Evolutionary conservation across 2,329 filamentous ascomycete species (phyloP).

Genomic region (Xylariaceae sp.): DNA sequence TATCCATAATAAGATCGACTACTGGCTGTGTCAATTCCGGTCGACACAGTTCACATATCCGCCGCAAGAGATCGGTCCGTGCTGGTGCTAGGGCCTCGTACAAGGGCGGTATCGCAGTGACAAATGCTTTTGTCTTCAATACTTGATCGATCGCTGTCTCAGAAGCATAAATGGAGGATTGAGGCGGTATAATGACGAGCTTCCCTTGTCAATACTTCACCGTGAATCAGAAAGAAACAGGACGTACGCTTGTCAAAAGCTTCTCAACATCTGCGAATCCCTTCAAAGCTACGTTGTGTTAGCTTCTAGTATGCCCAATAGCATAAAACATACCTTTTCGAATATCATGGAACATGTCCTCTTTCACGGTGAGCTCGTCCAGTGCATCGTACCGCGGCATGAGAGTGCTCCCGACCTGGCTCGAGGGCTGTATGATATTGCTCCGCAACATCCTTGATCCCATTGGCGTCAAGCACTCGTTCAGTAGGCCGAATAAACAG

Average conservation of each 20-base stretch:
- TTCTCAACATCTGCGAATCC: conserved; percentile 74
- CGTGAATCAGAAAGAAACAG: background rate
- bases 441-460: conserved; percentile 75
- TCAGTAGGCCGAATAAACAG: conserved; percentile 78
- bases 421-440: conserved; percentile 85
- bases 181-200: conserved; percentile 70
- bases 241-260: conserved; percentile 62
- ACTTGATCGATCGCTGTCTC: conserved; percentile 84
- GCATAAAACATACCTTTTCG: conserved; percentile 53
- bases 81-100: conserved; percentile 63
- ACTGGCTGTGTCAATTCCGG: conserved; percentile 57
- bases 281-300: conserved; percentile 55
- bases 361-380: conserved; percentile 72
- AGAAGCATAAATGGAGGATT: conserved; percentile 59
- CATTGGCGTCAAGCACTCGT: conserved; percentile 84
- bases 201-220: conserved; percentile 31
- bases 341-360: conserved; percentile 77
- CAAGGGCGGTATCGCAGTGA: conserved; percentile 61
- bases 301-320: conserved; percentile 9
- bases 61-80: conserved; percentile 57
- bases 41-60: conserved; percentile 65
- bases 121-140: conserved; percentile 78
- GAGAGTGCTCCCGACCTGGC: conserved; percentile 59
- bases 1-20: conserved; percentile 57
- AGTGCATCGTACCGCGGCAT: conserved; percentile 72